Evolutionary conservation across 805 yeast species (phyloP).

Genomic region (Candida sphagnicola): DNA sequence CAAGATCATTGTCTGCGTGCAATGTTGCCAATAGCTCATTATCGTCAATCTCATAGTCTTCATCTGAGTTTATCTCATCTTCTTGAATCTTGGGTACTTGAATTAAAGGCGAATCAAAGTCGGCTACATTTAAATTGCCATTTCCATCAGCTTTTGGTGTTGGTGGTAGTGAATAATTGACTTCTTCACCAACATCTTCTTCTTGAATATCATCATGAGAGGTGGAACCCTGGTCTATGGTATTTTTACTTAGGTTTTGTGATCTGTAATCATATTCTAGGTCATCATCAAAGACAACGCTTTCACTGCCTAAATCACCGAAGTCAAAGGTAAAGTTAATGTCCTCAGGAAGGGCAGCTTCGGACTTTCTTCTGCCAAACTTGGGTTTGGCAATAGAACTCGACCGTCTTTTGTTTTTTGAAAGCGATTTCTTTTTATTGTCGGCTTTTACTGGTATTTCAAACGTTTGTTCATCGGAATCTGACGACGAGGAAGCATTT

Average conservation of each 20-base stretch:
- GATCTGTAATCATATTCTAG: slow-evolving; percentile 11
- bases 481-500: slow-evolving; percentile 4
- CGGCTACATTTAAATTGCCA: slow-evolving; percentile 19
- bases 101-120: slow-evolving; percentile 30
- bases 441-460: background rate
- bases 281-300: slow-evolving; percentile 17
- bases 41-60: slow-evolving; percentile 59
- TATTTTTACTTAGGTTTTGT: slow-evolving; percentile 11
- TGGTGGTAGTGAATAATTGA: slow-evolving; percentile 7
- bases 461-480: slow-evolving; percentile 4
- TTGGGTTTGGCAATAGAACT: slow-evolving; percentile 17
- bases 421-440: background rate
- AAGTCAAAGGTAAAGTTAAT: slow-evolving; percentile 40
- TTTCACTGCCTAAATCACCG: slow-evolving; percentile 23
- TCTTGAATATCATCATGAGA: slow-evolving; percentile 7
- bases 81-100: slow-evolving; percentile 53
- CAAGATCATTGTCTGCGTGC: slow-evolving; percentile 44
- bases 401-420: slow-evolving; percentile 3
- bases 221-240: slow-evolving; percentile 9
- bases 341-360: slow-evolving; percentile 40
- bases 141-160: slow-evolving; percentile 5
- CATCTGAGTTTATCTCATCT: slow-evolving; percentile 51
- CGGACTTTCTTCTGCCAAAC: slow-evolving; percentile 33
- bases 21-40: slow-evolving; percentile 43
- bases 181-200: slow-evolving; percentile 15